Base-by-base conservation (phyloP, 1,284 basidiomycete species). In the Meira miltonrushii region DNA sequence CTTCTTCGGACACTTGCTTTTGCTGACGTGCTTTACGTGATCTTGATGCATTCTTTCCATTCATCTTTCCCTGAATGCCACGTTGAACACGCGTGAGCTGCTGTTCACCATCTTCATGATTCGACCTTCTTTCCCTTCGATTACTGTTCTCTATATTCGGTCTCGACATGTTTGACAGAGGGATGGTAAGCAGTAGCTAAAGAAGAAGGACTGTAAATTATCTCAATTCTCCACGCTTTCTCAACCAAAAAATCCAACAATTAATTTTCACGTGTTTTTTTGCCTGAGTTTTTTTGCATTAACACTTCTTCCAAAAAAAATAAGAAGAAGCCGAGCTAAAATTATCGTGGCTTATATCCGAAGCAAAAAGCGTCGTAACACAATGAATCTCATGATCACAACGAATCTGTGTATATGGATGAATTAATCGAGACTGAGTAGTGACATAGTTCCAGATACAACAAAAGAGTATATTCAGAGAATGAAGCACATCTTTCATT, bases 1-100 rank as follows among this genome's bases (percentile, higher is more conserved):
- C 64, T 54, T 72, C 60, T 41, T 75, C 67, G 23, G 46, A 48
- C 51, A 61, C 55, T 39, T 70, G 64, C 63, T 77, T 77, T 54
- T 70, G 57, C 54, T 62, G 59, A 12, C 71, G 57, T n/a, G 67
- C 69, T 49, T 64, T 63, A 39, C 57, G 56, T 40, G 69, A 69
- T 23, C 69, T 64, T 6, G 71, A 71, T 33, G 28, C 28, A 33
- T 33, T 33, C 28, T 21, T 43, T 43, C 41, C n/a, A 10, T 43
- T 15, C n/a, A 43, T 43, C 15, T 21, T 43, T 43, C 41, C 41
- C 10, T 43, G 41, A 43, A 43, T 43, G 15, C 28, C 28, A 33
- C 28, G 28, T 33, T 33, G 28, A 33, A 33, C 28, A 33, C 28
- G 28, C 28, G 28, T 33, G 3, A 33, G 28, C 28, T 8, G 3